Conservation (phyloP, 495 filamentous ascomycete species). For the Apiosordaria backusii region DNA sequence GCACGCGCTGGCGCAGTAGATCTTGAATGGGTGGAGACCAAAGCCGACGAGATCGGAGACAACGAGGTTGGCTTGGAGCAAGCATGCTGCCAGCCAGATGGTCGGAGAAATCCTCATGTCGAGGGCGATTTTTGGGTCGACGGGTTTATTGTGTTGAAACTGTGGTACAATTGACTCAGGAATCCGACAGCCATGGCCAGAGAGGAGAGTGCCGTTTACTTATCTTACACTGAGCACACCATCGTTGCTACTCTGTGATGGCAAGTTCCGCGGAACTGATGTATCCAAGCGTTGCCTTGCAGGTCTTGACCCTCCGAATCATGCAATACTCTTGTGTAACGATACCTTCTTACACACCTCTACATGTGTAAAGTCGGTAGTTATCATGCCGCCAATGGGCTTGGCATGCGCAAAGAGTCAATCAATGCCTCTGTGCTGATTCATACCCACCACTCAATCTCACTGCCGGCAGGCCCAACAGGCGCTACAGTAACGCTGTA, state of each 20-base stretch:
- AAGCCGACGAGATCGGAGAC: slow-evolving; percentile 7
- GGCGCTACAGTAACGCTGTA: slow-evolving; percentile 2
- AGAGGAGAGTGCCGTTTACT: not conserved
- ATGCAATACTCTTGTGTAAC: slow-evolving; percentile 5
- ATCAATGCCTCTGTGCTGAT: not conserved
- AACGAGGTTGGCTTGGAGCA: not conserved
- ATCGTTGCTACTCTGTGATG: not conserved
- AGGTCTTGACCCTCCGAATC: not conserved
- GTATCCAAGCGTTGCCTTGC: not conserved
- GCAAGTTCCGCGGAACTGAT: not conserved
- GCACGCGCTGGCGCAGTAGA: slow-evolving; percentile 7
- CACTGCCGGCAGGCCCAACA: not conserved
- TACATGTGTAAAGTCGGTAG: no score
- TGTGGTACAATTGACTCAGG: not conserved
- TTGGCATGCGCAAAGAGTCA: not conserved
- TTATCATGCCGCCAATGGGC: not conserved
- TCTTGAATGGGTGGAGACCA: slow-evolving; percentile 4
- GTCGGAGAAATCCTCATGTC: not conserved
- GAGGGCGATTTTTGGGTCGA: not conserved
- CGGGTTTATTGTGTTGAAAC: not conserved
- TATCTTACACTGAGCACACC: not conserved
- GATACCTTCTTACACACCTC: not conserved
- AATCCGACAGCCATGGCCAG: not conserved
- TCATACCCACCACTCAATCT: not conserved
- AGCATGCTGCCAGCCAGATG: not conserved